Conservation (phyloP, 805 yeast genomes). For the Wickerhamomyces bisporus region DNA sequence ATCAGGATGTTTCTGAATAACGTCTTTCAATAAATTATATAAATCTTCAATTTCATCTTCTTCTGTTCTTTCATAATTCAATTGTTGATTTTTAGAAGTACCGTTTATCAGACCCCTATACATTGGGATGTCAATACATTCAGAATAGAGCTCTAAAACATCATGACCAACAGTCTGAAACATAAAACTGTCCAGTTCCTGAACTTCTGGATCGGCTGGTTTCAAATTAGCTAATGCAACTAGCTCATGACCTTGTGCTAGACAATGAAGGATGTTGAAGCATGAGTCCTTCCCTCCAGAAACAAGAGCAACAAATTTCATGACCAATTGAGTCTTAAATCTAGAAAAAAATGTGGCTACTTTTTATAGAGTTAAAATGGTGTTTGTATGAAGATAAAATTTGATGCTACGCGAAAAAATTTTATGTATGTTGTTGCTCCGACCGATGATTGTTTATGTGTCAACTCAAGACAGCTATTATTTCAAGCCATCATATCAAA, state of each 20-base stretch:
- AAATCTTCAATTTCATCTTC: conserved; percentile 90
- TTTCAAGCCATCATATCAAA: too few species aligned
- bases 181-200: conserved; percentile 93
- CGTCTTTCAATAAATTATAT: conserved; percentile 42
- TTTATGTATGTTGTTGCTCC: neutral
- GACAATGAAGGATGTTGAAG: conserved; percentile 80
- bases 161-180: conserved; percentile 96
- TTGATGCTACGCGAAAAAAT: neutral
- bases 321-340: conserved; percentile 28
- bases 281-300: conserved; percentile 98
- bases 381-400: too few species aligned
- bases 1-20: conserved; percentile 57
- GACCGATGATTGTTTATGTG: neutral
- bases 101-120: conserved; percentile 66
- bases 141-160: conserved; percentile 55
- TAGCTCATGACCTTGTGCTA: conserved; percentile 80
- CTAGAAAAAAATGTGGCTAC: too few species aligned
- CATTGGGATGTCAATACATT: conserved; percentile 76
- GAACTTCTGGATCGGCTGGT: conserved; percentile 46
- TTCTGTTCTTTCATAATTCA: conserved; percentile 65
- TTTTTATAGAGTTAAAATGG: too few species aligned
- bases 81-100: conserved; percentile 50
- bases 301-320: conserved; percentile 89
- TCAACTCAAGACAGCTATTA: too few species aligned
- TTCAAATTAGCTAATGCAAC: conserved; percentile 80